Evolutionary conservation across 2,329 filamentous ascomycete genomes (phyloP).

Genomic region (Alternaria hordeiaustralica): DNA sequence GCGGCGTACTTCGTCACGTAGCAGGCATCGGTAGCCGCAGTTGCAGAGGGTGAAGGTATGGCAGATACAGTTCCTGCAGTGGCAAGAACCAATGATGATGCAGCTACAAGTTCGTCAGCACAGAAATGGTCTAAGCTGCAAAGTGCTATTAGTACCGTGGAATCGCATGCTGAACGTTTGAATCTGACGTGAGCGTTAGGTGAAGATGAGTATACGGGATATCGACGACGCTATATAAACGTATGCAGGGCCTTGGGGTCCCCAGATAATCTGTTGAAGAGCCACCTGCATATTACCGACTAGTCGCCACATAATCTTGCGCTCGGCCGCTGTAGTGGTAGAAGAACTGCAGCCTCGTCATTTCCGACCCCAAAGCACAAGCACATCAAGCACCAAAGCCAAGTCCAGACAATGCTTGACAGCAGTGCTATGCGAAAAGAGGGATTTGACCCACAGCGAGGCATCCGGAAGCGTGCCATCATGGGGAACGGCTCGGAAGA

Average conservation of each 20-base stretch:
- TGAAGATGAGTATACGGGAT: not conserved
- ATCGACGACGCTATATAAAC: not conserved
- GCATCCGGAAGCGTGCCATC: not conserved
- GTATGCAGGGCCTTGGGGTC: not conserved
- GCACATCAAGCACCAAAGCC: conserved; percentile 27
- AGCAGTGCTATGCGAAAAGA: not conserved
- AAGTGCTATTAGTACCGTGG: not conserved
- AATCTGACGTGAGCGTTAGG: not conserved
- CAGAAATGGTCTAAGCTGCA: not conserved
- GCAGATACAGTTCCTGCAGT: conserved; percentile 9
- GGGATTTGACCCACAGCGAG: not conserved
- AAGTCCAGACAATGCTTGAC: conserved; percentile 23
- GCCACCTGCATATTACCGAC: conserved; percentile 6
- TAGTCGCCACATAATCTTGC: not conserved
- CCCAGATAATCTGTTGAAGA: not conserved
- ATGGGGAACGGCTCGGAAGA: not conserved
- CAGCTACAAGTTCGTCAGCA: conserved; percentile 1
- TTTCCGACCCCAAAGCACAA: conserved; percentile 14
- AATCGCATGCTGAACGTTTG: not conserved
- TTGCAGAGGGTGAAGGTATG: not conserved
- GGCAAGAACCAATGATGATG: conserved; percentile 16
- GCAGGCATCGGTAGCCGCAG: conserved; percentile 12
- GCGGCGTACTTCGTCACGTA: conserved; percentile 28
- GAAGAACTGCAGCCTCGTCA: not conserved
- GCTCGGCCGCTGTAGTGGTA: not conserved